phyloP scores from a whole-genome alignment of 2,329 filamentous ascomycete species.

The Neopestalotiopsis rosae region DNA sequence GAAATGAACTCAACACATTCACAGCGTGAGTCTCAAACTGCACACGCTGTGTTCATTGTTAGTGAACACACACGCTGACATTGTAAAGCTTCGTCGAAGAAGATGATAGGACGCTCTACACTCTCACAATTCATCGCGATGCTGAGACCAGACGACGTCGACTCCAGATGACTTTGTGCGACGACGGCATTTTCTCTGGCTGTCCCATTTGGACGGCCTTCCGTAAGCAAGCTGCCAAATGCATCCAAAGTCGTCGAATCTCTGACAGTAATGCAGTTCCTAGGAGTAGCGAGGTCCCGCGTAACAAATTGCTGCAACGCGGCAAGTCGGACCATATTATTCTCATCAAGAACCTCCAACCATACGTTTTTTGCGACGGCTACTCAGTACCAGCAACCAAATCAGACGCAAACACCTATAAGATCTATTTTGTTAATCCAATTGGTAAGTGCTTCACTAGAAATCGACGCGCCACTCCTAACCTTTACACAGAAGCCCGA shows the following conservation, averaged over 20 bases:
- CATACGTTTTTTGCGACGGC: conserved; percentile 63
- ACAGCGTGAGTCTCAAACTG: conserved; percentile 54
- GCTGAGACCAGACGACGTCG: conserved; percentile 51
- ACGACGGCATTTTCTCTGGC: conserved; percentile 53
- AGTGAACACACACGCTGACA: too few species aligned
- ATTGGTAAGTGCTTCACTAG: conserved; percentile 35
- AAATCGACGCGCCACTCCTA: too few species aligned
- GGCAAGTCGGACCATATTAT: conserved; percentile 49
- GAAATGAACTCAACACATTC: conserved; percentile 57
- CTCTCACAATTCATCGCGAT: conserved; percentile 60
- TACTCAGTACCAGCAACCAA: conserved; percentile 58
- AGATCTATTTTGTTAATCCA: conserved; percentile 54
- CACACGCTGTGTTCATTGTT: neutral
- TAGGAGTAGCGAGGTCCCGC: neutral
- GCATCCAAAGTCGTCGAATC: neutral
- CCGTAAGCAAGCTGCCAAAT: conserved; percentile 43
- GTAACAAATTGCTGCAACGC: conserved; percentile 49
- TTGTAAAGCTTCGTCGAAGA: conserved; percentile 60
- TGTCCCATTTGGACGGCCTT: conserved; percentile 71
- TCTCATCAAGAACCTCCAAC: conserved; percentile 58
- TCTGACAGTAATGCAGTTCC: neutral
- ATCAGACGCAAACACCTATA: conserved; percentile 55
- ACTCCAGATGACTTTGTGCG: conserved; percentile 61
- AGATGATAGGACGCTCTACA: conserved; percentile 60
- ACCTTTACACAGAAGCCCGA: too few species aligned